A percentile compares a stretch with the other conserved stretches of the same genome.
These are phyloP conservation scores for Erucastrum elatum DNA, from an alignment of 345 rosid genomes.

Conservation along the genomic window DNA sequence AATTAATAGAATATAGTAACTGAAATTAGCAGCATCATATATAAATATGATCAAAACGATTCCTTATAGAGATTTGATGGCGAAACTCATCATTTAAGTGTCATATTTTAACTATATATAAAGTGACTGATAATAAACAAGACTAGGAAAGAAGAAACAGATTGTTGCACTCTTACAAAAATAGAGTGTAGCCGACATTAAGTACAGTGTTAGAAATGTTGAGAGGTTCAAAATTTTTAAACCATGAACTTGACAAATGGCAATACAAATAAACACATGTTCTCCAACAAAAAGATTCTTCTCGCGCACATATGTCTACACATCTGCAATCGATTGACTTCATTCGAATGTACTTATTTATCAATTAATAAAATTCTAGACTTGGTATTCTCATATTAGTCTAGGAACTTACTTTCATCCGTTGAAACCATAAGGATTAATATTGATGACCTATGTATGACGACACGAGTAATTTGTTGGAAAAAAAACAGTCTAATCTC, in stretches of 20 bases:
- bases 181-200: background rate
- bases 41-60: background rate
- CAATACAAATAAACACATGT: conserved; percentile 9
- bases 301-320: background rate
- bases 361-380: background rate
- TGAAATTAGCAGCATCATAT: background rate
- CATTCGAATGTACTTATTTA: conserved; percentile 1
- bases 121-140: too few relatives aligned
- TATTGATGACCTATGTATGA: conserved; percentile 7
- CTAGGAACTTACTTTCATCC: background rate
- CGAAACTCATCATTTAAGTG: background rate
- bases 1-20: background rate
- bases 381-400: conserved; percentile 7
- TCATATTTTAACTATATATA: too few relatives aligned
- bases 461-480: background rate
- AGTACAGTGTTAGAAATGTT: too few relatives aligned
- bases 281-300: conserved; percentile 4
- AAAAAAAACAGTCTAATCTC: background rate
- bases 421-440: background rate
- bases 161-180: background rate
- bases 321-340: background rate
- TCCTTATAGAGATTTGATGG: background rate
- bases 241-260: background rate
- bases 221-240: background rate
- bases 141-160: too few relatives aligned